Evolutionary conservation across 1,284 basidiomycete genomes (phyloP), one percentile per base, ranked within the genome.

Genomic region (Malassezia dermatis): DNA sequence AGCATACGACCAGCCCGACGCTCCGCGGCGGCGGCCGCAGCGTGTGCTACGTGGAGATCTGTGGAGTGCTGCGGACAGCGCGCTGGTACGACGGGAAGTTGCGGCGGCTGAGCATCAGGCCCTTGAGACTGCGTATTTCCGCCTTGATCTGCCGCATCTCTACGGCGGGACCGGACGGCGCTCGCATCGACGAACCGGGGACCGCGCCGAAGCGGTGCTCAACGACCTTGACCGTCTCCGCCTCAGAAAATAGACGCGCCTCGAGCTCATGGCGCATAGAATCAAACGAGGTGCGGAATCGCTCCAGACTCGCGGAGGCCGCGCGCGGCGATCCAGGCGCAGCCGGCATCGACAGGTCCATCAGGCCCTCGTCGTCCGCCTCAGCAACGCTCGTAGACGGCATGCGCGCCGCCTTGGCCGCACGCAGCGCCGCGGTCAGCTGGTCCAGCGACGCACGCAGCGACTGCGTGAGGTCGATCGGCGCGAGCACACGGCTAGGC

Each of bases 101-200:
- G 40, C 66, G 57, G 12, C 57, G 40, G 39, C 66, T 69, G 23
- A 72, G 50, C 53, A 72, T 26, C n/a, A 72, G 37, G 1, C 69
- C 69, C 34, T 72, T 72, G 42, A 72, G 45, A 30, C 63, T 69
- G 17, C 69, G 53, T 28, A 72, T 71, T 43, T 72, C 69, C 5
- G 69, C 69, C 51, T 66, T 66, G 50, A 72, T 61, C 62, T 71
- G 69, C 13, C 32, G 30, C 44, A 57, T 57, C 43, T 57, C 55
- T 11, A 35, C 48, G 10, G 48, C 53, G 8, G 51, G 34, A 10
- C 42, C 50, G 15, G 45, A 37, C 8, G 48, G 31, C n/a, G 47
- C 11, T 8, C 40, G 24, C 21, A 8, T 21, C 19, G 45, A 34
- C 19, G 41, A 24, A 6, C 24, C 27, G 26, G 35, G 34, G 15